Evolutionary conservation across 2,329 filamentous ascomycete species (phyloP).

Genomic region (Monilinia vaccinii-corymbosi): DNA sequence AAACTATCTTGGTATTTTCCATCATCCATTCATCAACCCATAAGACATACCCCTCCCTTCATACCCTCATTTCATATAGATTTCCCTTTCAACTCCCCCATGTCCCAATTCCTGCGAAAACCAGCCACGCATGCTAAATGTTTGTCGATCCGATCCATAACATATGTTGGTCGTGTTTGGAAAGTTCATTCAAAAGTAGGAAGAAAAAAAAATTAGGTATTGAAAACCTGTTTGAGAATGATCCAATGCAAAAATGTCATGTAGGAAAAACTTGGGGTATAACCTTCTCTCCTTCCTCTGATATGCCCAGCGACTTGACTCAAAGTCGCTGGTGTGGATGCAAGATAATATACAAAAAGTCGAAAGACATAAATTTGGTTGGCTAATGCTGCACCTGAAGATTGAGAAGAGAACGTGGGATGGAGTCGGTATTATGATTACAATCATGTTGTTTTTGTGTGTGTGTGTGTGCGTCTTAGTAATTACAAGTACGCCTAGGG

Average conservation of each 20-base stretch:
- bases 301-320: neutral
- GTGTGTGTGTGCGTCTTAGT: neutral
- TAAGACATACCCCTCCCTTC: neutral
- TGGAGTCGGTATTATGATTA: slow-evolving; percentile 10
- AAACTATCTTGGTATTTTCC: neutral
- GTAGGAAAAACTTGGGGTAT: slow-evolving; percentile 1
- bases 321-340: neutral
- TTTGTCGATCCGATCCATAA: neutral
- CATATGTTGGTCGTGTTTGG: neutral
- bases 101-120: neutral
- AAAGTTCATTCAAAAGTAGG: neutral
- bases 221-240: neutral
- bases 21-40: neutral
- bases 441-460: slow-evolving; percentile 1
- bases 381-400: neutral
- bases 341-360: slow-evolving; percentile 1
- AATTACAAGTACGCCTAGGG: slow-evolving; percentile 12
- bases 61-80: neutral
- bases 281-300: neutral
- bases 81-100: neutral
- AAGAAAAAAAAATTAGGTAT: neutral
- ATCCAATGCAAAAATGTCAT: neutral
- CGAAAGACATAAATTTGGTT: neutral
- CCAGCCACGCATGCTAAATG: neutral
- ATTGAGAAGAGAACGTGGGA: neutral